Evolutionary conservation across 257 asterid species (phyloP), one percentile per base, ranked within the genome.

Genomic region (Paulownia fortunei): DNA sequence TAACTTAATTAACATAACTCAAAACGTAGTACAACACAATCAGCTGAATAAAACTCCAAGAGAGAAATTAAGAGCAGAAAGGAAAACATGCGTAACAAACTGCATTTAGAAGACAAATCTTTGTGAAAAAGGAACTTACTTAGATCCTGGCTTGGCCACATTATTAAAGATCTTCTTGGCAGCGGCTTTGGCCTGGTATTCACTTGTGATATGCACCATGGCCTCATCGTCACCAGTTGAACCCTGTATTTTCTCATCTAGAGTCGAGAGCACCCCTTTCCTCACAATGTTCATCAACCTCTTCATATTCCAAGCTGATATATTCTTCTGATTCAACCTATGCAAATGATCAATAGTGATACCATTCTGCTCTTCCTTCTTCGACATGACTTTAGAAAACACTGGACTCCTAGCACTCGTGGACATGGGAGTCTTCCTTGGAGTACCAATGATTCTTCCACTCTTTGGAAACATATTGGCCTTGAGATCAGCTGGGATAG

Each of bases 251-350:
- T 87, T 82, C 87, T 94, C 97, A 46, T 94, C 97, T 66, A 89
- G 81, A 51, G 97, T 92, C 12, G 98, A 87, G 54, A 94, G 67
- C 15, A 81, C 90, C 11, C 97, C 97, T 27, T 85, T 83, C 76
- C 92, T 84, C 5, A 86, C 97, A 15, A 88, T 86, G 75, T 86
- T 91, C 54, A 84, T 83, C 91, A 94, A 41, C 88, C 97, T 90
- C 86, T 94, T 92, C 98, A 94, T 94, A 81, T 94, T 92, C 97
- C 97, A 91, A 63, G 98, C 98, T 4, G 98, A 91, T 70, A 94
- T 70, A 54, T 94, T 94, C 82, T 87, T 82, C 87, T 91, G 94
- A 81, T 91, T 94, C 85, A 91, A 73, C 89, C 94, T 82, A 79
- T 91, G 97, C 85, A 94, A 69, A 71, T 89, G 93, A 76, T 90